Percentiles rank a stretch among this genome's conserved stretches.
phyloP scores from a whole-genome alignment of 495 filamentous ascomycete species.

The Niebla homalea region DNA sequence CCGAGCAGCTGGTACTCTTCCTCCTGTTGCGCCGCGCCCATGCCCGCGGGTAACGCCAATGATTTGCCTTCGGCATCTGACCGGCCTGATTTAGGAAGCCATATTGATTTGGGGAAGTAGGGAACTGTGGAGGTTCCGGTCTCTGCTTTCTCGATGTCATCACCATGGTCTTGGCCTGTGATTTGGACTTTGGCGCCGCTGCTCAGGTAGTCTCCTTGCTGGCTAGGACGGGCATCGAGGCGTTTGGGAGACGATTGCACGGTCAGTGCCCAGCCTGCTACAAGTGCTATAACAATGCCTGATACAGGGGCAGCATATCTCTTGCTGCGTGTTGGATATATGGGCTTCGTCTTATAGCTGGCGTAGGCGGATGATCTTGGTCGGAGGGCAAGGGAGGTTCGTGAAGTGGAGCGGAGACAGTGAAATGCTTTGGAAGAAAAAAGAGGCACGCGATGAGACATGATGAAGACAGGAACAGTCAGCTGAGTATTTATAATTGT shows the following conservation, averaged over 20 bases:
- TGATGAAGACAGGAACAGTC: background rate
- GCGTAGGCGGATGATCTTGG: too few relatives aligned
- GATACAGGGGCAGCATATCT: background rate
- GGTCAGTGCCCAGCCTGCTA: background rate
- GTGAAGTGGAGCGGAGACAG: too few relatives aligned
- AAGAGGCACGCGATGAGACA: background rate
- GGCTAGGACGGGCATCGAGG: slow-evolving; percentile 10
- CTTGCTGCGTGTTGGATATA: background rate
- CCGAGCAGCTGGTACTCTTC: slow-evolving; percentile 80
- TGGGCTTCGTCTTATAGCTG: too few relatives aligned
- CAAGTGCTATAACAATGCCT: background rate
- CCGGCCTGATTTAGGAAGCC: slow-evolving; percentile 35
- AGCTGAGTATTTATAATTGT: too few relatives aligned
- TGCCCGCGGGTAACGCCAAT: slow-evolving; percentile 20
- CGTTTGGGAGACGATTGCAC: background rate
- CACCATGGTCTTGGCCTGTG: slow-evolving; percentile 25
- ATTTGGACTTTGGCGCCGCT: slow-evolving; percentile 5
- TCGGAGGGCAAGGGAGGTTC: too few relatives aligned
- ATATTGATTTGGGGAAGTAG: slow-evolving; percentile 61
- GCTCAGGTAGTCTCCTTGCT: background rate
- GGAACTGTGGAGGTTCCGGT: slow-evolving; percentile 80
- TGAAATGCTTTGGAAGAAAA: background rate
- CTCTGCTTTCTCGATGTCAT: slow-evolving; percentile 52
- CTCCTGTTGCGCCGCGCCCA: slow-evolving; percentile 29
- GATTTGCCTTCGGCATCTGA: slow-evolving; percentile 14